A percentile compares a stretch with the other conserved stretches of the same genome.
Evolutionary conservation across 1,284 basidiomycete species (phyloP).

Genomic region (Cystobasidium slooffiae): DNA sequence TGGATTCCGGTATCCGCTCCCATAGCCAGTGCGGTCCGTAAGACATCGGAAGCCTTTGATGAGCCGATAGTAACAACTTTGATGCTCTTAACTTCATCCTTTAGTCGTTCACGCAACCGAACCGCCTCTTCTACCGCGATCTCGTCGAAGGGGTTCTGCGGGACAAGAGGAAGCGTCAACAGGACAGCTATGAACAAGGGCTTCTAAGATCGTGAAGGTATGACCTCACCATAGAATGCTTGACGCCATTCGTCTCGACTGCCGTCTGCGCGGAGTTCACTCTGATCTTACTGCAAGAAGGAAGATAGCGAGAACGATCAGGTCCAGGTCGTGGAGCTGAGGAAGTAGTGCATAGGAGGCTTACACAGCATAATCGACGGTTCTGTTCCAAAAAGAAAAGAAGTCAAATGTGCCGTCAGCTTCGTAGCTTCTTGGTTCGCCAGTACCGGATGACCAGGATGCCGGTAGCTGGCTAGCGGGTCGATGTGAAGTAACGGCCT

Average conservation of each 20-base stretch:
- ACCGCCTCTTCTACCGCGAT: slow-evolving; percentile 99
- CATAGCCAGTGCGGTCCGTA: slow-evolving; percentile 96
- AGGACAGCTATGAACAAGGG: not conserved
- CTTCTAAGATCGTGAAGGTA: not conserved
- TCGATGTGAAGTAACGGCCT: not conserved
- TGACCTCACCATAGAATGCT: slow-evolving; percentile 87
- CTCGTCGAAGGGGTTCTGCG: slow-evolving; percentile 91
- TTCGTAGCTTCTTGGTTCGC: not conserved
- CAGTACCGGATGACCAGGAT: not conserved
- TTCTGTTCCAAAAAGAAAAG: slow-evolving; percentile 51
- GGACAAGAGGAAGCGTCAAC: not conserved
- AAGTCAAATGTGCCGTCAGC: not conserved
- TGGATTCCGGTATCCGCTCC: slow-evolving; percentile 94
- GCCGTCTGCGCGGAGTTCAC: slow-evolving; percentile 89
- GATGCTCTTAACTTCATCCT: slow-evolving; percentile 76
- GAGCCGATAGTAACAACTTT: slow-evolving; percentile 92
- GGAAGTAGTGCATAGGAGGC: slow-evolving; percentile 23
- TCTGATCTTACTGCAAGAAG: slow-evolving; percentile 81
- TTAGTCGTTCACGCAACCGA: slow-evolving; percentile 79
- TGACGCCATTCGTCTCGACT: slow-evolving; percentile 86
- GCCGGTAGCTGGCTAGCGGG: not conserved
- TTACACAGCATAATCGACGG: slow-evolving; percentile 57
- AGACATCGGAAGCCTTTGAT: slow-evolving; percentile 83
- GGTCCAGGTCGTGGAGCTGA: not conserved
- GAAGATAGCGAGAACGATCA: slow-evolving; percentile 10